Conservation (phyloP, 352 stramenopile genomes). For the Pythium biforme region DNA sequence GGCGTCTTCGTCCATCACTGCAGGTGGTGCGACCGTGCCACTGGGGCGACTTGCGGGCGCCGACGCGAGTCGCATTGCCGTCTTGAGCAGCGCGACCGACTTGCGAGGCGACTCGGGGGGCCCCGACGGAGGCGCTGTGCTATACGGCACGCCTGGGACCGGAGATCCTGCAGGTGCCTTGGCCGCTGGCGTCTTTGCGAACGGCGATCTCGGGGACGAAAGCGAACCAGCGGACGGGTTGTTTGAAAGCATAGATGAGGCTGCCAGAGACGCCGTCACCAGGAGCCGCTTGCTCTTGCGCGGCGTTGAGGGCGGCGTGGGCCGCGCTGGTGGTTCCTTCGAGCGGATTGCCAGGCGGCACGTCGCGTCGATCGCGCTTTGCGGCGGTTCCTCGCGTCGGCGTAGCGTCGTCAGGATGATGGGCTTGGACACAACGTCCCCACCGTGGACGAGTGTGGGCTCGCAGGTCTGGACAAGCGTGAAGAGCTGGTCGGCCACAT, state of each 20-base stretch:
- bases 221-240: not conserved
- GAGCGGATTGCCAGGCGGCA: slow-evolving; percentile 16
- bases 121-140: slow-evolving; percentile 18
- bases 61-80: slow-evolving; percentile 3
- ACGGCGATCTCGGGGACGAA: not conserved
- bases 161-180: not conserved
- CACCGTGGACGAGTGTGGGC: not conserved
- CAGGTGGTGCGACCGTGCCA: not conserved
- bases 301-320: not conserved
- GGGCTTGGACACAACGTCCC: not conserved
- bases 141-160: slow-evolving; percentile 41
- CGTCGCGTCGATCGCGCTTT: slow-evolving; percentile 14
- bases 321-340: not conserved
- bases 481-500: slow-evolving; percentile 25
- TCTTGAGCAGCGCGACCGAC: slow-evolving; percentile 33
- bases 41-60: not conserved
- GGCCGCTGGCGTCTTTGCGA: not conserved
- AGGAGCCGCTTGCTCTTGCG: slow-evolving; percentile 15
- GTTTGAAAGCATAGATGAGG: slow-evolving; percentile 1
- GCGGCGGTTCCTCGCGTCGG: slow-evolving; percentile 3
- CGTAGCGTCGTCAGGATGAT: not conserved
- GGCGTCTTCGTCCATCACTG: not conserved
- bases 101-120: slow-evolving; percentile 37
- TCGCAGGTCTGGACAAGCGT: slow-evolving; percentile 12
- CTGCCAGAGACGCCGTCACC: slow-evolving; percentile 10